Conservation (phyloP, 208 protist genomes). For the Wallacemonas sp. region DNA sequence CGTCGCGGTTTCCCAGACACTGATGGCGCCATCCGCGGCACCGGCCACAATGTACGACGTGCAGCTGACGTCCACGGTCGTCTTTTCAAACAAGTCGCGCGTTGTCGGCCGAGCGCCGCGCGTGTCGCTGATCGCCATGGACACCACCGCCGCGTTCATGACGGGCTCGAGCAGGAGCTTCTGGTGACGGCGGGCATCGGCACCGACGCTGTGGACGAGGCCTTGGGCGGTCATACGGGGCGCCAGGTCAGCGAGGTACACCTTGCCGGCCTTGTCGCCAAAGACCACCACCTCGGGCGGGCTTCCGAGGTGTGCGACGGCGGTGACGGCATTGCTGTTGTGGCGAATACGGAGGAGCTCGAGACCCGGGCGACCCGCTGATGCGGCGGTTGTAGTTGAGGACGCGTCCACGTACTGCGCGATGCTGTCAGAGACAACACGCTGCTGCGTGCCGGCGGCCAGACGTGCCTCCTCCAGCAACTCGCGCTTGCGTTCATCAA, state of each 20-base stretch:
- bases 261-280: constrained; percentile 87
- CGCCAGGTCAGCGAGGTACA: constrained; percentile 60
- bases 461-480: constrained; percentile 81
- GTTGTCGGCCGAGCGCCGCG: constrained; percentile 52
- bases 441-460: constrained; percentile 73
- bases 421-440: constrained; percentile 53
- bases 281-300: constrained; percentile 57
- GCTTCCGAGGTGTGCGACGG: constrained; percentile 60
- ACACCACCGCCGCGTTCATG: constrained; percentile 62
- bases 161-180: constrained; percentile 69
- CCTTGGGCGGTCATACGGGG: constrained; percentile 5
- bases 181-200: constrained; percentile 18
- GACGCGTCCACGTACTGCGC: constrained; percentile 34
- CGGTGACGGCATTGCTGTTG: constrained; percentile 89
- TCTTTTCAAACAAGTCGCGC: constrained; percentile 80
- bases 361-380: no score
- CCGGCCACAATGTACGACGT: constrained; percentile 85
- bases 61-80: constrained; percentile 73
- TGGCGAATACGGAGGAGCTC: constrained; percentile 61
- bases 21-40: constrained; percentile 75
- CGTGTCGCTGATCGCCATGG: constrained; percentile 84
- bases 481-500: constrained; percentile 67
- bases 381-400: neutral
- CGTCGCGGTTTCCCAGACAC: constrained; percentile 78
- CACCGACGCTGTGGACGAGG: constrained; percentile 17